A percentile compares a stretch with the other conserved stretches of the same genome.
phyloP scores from a whole-genome alignment of 2,329 filamentous ascomycete genomes.

The Ceratocystis ficicola region DNA sequence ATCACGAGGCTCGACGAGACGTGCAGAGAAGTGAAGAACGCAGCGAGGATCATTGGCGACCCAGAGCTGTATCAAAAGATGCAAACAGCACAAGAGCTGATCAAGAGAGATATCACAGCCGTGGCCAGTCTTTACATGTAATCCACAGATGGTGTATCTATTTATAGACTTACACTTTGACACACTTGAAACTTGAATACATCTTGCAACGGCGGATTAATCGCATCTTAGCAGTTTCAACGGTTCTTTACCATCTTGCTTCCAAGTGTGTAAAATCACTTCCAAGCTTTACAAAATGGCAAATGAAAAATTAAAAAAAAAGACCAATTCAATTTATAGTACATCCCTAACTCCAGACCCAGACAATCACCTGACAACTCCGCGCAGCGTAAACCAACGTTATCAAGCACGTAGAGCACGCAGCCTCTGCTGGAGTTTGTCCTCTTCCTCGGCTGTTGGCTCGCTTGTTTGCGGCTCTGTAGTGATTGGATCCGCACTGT shows the following conservation, averaged over 20 bases:
- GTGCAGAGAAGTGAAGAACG: constrained; percentile 94
- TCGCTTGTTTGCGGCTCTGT: constrained; percentile 50
- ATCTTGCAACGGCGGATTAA: too few species aligned
- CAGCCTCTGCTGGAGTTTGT: constrained; percentile 54
- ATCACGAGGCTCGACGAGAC: constrained; percentile 93
- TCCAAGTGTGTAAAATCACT: too few species aligned
- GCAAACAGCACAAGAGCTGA: constrained; percentile 93
- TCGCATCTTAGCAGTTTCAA: too few species aligned
- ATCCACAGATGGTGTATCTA: neutral
- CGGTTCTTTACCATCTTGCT: too few species aligned
- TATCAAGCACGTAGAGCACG: constrained; percentile 42
- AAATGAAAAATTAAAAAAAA: constrained; percentile 7
- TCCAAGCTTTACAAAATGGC: neutral
- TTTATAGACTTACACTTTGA: neutral
- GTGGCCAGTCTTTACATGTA: constrained; percentile 83
- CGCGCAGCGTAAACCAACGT: neutral
- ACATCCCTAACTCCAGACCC: constrained; percentile 1
- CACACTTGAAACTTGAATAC: too few species aligned
- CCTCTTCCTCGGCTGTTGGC: constrained; percentile 66
- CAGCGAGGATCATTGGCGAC: constrained; percentile 87
- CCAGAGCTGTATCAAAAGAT: constrained; percentile 91
- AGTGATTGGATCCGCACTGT: constrained; percentile 42
- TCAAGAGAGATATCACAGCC: constrained; percentile 88
- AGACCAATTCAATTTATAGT: neutral
- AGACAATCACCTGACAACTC: neutral